These are phyloP conservation scores for Cercophora samala DNA, from an alignment of 495 filamentous ascomycete genomes.

Conservation along the genomic window DNA sequence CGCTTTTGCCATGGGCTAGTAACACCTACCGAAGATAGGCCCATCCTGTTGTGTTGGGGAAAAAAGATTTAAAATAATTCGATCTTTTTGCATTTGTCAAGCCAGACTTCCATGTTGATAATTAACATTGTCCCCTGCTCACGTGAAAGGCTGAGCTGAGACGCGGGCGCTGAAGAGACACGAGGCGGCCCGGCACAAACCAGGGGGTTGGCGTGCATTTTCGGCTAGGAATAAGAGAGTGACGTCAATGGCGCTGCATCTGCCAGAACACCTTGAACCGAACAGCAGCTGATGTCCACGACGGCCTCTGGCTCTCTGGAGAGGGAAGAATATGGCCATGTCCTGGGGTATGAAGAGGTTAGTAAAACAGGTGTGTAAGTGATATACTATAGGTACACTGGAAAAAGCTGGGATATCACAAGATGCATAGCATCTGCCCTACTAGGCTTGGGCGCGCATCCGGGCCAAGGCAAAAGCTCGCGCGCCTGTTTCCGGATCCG, in stretches of 20 bases:
- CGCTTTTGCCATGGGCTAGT: too few species aligned
- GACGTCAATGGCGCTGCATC: constrained; percentile 20
- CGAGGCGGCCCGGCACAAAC: neutral
- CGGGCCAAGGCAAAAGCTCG: neutral
- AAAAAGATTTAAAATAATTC: too few species aligned
- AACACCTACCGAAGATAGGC: too few species aligned
- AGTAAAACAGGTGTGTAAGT: neutral
- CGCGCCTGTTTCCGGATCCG: constrained; percentile 6
- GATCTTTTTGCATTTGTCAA: neutral
- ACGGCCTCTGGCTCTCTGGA: neutral
- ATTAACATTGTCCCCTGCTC: neutral
- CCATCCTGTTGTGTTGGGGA: neutral
- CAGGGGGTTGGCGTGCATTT: neutral
- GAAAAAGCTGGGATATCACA: neutral
- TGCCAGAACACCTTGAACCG: neutral
- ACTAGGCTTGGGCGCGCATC: neutral
- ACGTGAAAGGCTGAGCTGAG: neutral
- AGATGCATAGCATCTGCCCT: neutral
- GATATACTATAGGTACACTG: neutral
- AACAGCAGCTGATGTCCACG: neutral
- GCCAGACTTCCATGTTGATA: neutral
- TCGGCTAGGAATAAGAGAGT: constrained; percentile 4
- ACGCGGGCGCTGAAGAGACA: neutral
- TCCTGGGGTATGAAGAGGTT: neutral
- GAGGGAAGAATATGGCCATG: neutral